Conservation (phyloP, 805 yeast genomes). For the Spencermartinsiella europaea region DNA sequence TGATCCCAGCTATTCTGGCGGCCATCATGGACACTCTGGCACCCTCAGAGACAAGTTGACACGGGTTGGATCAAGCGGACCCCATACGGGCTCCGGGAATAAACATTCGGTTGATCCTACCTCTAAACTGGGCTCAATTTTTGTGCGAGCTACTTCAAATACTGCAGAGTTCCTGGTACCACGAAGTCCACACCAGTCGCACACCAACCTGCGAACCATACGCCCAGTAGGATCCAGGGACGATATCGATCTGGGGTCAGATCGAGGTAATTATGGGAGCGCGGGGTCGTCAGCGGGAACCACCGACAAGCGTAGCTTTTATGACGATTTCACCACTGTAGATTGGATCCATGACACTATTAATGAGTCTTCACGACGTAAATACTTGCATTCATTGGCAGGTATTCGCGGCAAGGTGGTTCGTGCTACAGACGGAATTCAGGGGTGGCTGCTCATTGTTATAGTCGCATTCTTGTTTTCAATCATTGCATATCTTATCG, state of each 20-base stretch:
- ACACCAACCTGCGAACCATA: constrained; percentile 1
- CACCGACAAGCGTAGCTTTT: constrained; percentile 28
- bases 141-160: no score
- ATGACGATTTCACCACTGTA: constrained; percentile 57
- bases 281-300: neutral
- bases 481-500: constrained; percentile 46
- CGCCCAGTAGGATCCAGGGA: neutral
- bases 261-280: neutral
- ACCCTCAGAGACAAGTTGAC: no score
- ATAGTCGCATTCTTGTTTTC: constrained; percentile 44
- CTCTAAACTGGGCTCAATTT: no score
- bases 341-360: constrained; percentile 54
- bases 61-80: no score
- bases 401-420: constrained; percentile 32
- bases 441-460: constrained; percentile 48
- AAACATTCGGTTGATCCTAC: no score
- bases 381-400: constrained; percentile 32
- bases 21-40: no score
- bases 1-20: no score
- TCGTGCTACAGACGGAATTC: constrained; percentile 35
- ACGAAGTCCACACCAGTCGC: neutral
- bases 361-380: constrained; percentile 39
- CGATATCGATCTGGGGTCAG: neutral
- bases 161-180: neutral
- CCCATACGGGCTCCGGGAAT: no score